These are phyloP conservation scores for Colletotrichum agaves DNA, from an alignment of 2,329 filamentous ascomycete species.

Conservation along the genomic window DNA sequence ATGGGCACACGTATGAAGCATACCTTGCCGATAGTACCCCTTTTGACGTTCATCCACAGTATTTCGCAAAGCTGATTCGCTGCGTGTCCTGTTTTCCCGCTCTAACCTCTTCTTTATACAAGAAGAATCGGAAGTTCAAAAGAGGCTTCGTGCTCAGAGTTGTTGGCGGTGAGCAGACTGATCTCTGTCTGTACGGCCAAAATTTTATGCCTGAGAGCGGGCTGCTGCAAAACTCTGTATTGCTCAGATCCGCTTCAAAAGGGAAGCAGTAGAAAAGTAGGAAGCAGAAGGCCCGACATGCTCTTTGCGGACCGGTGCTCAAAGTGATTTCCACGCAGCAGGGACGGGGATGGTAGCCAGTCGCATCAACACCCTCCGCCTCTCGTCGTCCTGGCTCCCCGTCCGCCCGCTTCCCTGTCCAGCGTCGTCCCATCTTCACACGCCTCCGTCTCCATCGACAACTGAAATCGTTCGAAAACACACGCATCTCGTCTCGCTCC, in stretches of 20 bases:
- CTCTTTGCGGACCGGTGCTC: background rate
- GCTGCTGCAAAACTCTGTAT: background rate
- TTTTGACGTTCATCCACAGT: background rate
- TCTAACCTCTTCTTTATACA: background rate
- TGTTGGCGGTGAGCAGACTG: too few relatives aligned
- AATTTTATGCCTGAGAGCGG: background rate
- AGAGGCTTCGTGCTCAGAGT: too few relatives aligned
- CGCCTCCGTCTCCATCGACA: conserved; percentile 7
- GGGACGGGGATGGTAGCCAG: background rate
- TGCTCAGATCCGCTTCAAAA: background rate
- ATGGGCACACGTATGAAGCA: too few relatives aligned
- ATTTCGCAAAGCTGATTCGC: background rate
- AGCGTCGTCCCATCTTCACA: background rate
- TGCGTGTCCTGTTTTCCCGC: background rate
- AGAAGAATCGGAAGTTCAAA: too few relatives aligned
- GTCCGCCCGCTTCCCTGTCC: background rate
- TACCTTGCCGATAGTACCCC: too few relatives aligned
- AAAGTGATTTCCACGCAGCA: conserved; percentile 1
- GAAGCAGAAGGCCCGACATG: background rate
- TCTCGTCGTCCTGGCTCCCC: background rate
- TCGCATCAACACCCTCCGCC: background rate
- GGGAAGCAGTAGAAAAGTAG: background rate
- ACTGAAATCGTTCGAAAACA: background rate
- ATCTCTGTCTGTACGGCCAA: background rate
- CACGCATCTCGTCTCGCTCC: conserved; percentile 7